A percentile compares a stretch with the other conserved stretches of the same genome.
Conservation (phyloP, 148 eudicot genomes). For the Limonium bicolor region DNA sequence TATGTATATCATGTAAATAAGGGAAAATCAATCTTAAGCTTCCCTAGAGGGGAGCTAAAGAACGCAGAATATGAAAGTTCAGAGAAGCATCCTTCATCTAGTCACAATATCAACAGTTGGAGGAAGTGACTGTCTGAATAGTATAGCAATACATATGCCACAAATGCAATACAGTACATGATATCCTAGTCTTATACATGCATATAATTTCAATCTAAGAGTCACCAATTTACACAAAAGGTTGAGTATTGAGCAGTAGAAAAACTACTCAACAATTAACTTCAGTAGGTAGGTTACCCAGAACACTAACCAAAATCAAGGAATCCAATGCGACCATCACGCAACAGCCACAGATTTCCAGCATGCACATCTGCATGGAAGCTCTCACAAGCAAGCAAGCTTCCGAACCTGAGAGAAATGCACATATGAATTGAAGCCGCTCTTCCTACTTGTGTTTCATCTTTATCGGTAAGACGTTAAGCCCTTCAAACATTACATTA, state of each 20-base stretch:
- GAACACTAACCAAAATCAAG: slow-evolving; percentile 72
- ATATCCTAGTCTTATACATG: no score
- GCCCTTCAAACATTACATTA: no score
- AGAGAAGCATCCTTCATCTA: no score
- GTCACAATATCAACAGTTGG: no score
- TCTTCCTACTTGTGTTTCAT: no score
- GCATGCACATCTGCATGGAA: slow-evolving; percentile 99
- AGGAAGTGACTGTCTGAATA: no score
- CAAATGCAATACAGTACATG: background rate
- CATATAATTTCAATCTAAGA: background rate
- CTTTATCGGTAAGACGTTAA: no score
- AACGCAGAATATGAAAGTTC: no score
- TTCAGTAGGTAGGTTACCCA: slow-evolving; percentile 9
- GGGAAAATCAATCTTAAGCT: no score
- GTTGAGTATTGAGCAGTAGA: background rate
- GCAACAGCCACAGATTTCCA: slow-evolving; percentile 87
- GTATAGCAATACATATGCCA: background rate
- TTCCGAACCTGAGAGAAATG: slow-evolving; percentile 70
- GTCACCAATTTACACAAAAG: background rate
- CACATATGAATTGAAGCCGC: slow-evolving; percentile 1
- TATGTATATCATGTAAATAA: background rate
- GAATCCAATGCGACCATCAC: slow-evolving; percentile 94
- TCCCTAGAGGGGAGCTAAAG: no score
- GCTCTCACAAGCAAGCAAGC: slow-evolving; percentile 86
- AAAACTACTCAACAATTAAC: background rate